Conservation (phyloP, 2,329 filamentous ascomycete species). For the Botrytis tulipae region DNA sequence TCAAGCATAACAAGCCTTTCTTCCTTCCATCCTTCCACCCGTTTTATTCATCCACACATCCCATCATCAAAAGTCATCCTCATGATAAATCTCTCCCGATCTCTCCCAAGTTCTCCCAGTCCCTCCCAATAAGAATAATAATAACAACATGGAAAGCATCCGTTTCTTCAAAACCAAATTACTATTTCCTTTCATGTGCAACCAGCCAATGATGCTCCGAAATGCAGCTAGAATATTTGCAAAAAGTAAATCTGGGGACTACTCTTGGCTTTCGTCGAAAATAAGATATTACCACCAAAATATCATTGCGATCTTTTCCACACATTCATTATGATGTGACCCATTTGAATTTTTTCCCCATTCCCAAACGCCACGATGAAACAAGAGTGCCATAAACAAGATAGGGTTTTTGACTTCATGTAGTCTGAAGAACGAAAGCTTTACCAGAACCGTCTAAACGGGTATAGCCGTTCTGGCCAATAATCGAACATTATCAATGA, state of each 20-base stretch:
- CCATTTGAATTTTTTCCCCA: not conserved
- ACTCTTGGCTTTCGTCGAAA: not conserved
- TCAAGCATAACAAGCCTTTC: not conserved
- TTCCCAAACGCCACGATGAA: not conserved
- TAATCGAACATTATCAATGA: slow-evolving; percentile 62
- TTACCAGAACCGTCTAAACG: not conserved
- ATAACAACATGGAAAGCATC: not conserved
- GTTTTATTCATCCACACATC: not conserved
- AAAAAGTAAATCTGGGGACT: not conserved
- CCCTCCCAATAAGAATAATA: not conserved
- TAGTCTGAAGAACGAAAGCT: not conserved
- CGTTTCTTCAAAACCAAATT: not conserved
- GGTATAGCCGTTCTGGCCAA: slow-evolving; percentile 25
- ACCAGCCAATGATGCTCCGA: not conserved
- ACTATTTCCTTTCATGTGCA: not conserved
- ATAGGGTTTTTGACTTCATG: not conserved
- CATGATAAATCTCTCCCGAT: not conserved
- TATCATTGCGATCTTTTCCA: not conserved
- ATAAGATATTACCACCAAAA: not conserved
- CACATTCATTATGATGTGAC: not conserved
- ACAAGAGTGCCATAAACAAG: not conserved
- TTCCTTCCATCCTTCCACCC: no score
- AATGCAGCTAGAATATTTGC: not conserved
- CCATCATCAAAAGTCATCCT: not conserved
- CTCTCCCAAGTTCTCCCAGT: not conserved